Evolutionary conservation across 225 moss, liverwort and hornwort species (phyloP).

Genomic region (Ulota crispa): DNA sequence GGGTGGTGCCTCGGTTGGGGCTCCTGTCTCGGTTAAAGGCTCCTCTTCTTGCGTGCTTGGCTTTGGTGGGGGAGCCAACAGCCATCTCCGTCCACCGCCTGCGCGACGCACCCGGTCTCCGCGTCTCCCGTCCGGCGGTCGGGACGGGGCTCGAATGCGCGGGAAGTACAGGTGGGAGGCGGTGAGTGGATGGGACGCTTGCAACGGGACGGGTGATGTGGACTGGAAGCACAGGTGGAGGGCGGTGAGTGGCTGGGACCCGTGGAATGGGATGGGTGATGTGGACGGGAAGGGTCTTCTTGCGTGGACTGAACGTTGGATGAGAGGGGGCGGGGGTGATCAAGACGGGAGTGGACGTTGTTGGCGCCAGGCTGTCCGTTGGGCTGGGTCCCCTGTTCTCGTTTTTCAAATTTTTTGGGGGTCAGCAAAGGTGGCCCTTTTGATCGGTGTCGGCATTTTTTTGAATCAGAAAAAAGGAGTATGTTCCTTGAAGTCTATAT

Average conservation of each 20-base stretch:
- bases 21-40: neutral
- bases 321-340: neutral
- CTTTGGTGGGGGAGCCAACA: slow-evolving; percentile 29
- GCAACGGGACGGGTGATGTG: neutral
- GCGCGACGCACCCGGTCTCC: slow-evolving; percentile 25
- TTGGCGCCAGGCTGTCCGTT: slow-evolving; percentile 35
- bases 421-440: too few relatives aligned
- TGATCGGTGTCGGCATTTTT: neutral
- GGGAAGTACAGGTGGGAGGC: too few relatives aligned
- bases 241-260: neutral
- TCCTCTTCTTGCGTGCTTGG: too few relatives aligned
- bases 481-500: too few relatives aligned
- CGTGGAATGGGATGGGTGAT: neutral
- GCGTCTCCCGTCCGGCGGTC: slow-evolving; percentile 21
- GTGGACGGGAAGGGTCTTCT: neutral
- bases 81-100: slow-evolving; percentile 36
- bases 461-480: neutral
- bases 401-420: slow-evolving; percentile 11
- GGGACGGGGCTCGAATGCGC: neutral
- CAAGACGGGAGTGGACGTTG: slow-evolving; percentile 8
- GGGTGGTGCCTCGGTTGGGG: neutral
- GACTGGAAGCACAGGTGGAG: neutral
- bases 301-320: slow-evolving; percentile 19
- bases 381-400: neutral
- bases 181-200: neutral